phyloP scores from a whole-genome alignment of 192 early-diverging fungal species.

The Phycomyces blakesleeanus region DNA sequence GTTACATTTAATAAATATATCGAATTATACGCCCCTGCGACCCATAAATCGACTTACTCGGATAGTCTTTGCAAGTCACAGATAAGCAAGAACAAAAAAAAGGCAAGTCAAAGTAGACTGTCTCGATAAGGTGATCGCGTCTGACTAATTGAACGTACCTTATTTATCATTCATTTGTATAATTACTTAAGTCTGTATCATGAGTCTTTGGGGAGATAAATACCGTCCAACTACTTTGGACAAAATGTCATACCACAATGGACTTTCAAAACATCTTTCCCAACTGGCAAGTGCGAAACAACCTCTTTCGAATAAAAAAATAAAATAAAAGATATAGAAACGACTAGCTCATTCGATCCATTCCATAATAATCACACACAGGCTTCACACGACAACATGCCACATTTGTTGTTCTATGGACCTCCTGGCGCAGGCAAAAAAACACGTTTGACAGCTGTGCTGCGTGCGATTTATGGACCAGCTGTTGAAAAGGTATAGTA shows the following conservation, averaged over 20 bases:
- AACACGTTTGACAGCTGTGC: slow-evolving; percentile 82
- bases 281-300: slow-evolving; percentile 56
- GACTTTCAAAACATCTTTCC: slow-evolving; percentile 69
- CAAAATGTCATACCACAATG: slow-evolving; percentile 78
- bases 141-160: too few species aligned
- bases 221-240: slow-evolving; percentile 82
- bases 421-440: slow-evolving; percentile 96
- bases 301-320: too few species aligned
- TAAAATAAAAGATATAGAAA: background rate
- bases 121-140: too few species aligned
- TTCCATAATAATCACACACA: slow-evolving; percentile 14
- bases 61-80: too few species aligned
- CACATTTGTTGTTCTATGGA: slow-evolving; percentile 93
- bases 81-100: too few species aligned
- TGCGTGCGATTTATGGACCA: slow-evolving; percentile 87
- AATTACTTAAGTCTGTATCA: slow-evolving; percentile 23
- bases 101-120: too few species aligned
- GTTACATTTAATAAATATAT: too few species aligned
- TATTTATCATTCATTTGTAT: too few species aligned
- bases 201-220: slow-evolving; percentile 92
- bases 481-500: slow-evolving; percentile 85
- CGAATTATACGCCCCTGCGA: too few species aligned
- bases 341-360: background rate
- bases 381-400: slow-evolving; percentile 77
- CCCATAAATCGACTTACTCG: too few species aligned